These are phyloP conservation scores for Coemansia sp. DNA, from an alignment of 371 early-diverging fungal species.

Conservation along the genomic window DNA sequence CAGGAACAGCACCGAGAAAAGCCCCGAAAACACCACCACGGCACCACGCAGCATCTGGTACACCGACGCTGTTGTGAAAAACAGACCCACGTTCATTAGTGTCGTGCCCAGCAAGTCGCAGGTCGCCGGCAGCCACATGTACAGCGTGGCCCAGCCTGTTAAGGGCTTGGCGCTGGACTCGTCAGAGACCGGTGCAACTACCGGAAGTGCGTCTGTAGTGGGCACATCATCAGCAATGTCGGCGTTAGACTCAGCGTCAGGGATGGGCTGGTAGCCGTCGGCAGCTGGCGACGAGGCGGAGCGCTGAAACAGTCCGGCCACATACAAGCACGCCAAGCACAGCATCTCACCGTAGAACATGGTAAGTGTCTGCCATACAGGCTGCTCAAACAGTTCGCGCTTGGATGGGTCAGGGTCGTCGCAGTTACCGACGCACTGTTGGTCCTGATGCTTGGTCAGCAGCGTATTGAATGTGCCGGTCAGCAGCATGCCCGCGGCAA, in stretches of 20 bases:
- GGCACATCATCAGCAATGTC: conserved; percentile 21
- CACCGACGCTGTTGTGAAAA: conserved; percentile 87
- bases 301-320: conserved; percentile 13
- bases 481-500: conserved; percentile 76
- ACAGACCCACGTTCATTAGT: conserved; percentile 92
- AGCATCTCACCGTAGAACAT: conserved; percentile 94
- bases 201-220: conserved; percentile 26
- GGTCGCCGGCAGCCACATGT: conserved; percentile 87
- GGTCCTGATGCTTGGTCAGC: conserved; percentile 80
- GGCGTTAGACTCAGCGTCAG: conserved; percentile 7
- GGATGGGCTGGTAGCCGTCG: conserved; percentile 39
- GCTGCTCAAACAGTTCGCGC: conserved; percentile 85
- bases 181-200: not conserved
- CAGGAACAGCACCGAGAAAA: conserved; percentile 82
- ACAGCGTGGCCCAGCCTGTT: conserved; percentile 59
- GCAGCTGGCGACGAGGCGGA: not conserved
- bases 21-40: conserved; percentile 90
- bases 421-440: conserved; percentile 87
- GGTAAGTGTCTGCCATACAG: conserved; percentile 93
- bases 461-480: conserved; percentile 84
- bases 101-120: conserved; percentile 93
- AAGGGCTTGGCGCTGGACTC: conserved; percentile 47
- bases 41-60: conserved; percentile 97
- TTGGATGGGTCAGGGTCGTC: conserved; percentile 72
- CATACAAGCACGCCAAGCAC: conserved; percentile 58